Conservation (phyloP, 2,329 filamentous ascomycete genomes). For the Esteya vermicola region DNA sequence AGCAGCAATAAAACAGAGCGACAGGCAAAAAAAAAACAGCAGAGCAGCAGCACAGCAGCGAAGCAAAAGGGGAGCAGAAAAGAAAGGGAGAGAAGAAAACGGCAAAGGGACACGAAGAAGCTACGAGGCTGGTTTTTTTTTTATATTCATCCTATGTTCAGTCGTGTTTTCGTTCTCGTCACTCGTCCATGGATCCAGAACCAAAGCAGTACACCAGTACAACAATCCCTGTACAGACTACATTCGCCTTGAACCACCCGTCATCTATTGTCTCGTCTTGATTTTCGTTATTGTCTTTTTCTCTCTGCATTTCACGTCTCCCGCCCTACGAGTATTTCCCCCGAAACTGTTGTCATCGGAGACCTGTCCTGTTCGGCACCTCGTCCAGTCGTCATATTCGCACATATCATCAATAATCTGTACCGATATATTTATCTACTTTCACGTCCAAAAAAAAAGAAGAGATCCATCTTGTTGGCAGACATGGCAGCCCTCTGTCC, state of each 20-base stretch:
- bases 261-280: conserved; percentile 1
- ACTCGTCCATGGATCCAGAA: conserved; percentile 1
- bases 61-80: neutral
- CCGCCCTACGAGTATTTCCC: neutral
- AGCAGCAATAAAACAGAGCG: conserved; percentile 8
- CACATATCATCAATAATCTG: conserved; percentile 2
- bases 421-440: neutral
- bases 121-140: conserved; percentile 1
- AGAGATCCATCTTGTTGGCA: no score
- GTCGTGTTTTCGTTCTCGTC: conserved; percentile 1
- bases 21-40: conserved; percentile 4
- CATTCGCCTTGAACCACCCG: neutral
- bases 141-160: neutral
- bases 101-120: conserved; percentile 1
- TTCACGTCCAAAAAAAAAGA: neutral
- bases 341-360: neutral
- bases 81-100: neutral
- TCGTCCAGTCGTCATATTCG: conserved; percentile 2
- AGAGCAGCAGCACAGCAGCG: conserved; percentile 1
- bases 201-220: no score
- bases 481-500: no score
- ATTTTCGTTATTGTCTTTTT: conserved; percentile 1
- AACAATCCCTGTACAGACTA: conserved; percentile 1
- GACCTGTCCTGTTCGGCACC: neutral
- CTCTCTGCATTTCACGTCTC: neutral